Evolutionary conservation across 1,284 basidiomycete genomes (phyloP).

Genomic region (Apiotrichum laibachii): DNA sequence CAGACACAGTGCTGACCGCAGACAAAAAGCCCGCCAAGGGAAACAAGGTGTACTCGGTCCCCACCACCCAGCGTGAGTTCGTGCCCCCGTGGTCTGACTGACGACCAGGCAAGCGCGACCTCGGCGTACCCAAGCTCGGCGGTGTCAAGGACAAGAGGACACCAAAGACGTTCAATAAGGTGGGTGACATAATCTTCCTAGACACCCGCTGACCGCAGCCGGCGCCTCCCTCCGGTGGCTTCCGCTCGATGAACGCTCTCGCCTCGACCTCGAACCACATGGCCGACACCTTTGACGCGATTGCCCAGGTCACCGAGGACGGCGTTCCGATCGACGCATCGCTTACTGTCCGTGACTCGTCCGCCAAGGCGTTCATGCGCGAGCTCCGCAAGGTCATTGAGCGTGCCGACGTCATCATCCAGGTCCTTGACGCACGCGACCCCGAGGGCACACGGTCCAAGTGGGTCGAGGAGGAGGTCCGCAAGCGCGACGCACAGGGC

Average conservation of each 20-base stretch:
- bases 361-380: constrained; percentile 68
- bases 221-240: constrained; percentile 9
- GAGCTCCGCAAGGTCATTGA: constrained; percentile 87
- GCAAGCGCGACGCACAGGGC: constrained; percentile 74
- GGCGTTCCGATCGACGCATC: constrained; percentile 58
- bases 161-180: constrained; percentile 54
- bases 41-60: constrained; percentile 42
- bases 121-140: constrained; percentile 70
- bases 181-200: constrained; percentile 29
- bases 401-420: constrained; percentile 82
- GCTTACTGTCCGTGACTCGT: constrained; percentile 51
- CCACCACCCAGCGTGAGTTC: constrained; percentile 32
- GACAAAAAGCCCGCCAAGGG: constrained; percentile 30
- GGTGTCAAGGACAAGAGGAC: constrained; percentile 38
- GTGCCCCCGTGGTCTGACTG: not conserved
- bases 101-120: constrained; percentile 63
- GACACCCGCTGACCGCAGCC: constrained; percentile 2
- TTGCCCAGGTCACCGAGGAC: constrained; percentile 45
- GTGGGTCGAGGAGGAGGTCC: constrained; percentile 85
- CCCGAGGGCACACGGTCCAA: constrained; percentile 83
- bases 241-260: constrained; percentile 17
- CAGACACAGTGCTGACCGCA: constrained; percentile 2
- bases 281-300: constrained; percentile 41
- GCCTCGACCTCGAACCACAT: constrained; percentile 17
- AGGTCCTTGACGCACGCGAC: constrained; percentile 79